Evolutionary conservation across 2,329 filamentous ascomycete genomes (phyloP), one percentile per base, ranked within the genome.

Genomic region (Alternaria viburni): DNA sequence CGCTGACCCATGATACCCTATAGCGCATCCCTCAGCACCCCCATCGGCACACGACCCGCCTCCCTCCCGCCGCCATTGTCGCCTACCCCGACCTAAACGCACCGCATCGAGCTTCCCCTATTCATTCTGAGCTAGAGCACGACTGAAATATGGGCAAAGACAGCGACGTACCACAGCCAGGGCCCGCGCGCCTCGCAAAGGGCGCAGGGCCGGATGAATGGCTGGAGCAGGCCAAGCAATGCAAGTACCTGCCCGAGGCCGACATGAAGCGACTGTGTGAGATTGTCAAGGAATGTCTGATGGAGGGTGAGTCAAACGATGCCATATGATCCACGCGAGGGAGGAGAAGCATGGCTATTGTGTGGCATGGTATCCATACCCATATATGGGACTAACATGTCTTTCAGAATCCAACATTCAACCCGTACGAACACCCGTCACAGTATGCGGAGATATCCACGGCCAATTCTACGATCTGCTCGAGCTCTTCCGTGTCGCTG

Each of bases 181-280:
- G 95, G 57, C 94, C 95, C 61, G 95, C 95, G 63, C 93, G 91
- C 73, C 85, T 98, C 69, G 89, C 89, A 67, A 89, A 91, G 61
- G 92, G 93, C 79, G 92, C 94, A 43, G 93, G 93, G 13, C 89
- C 96, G 32, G 93, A 97, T 80, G 94, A 98, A 83, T 99, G 96
- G 96, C 87, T 99, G 30, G 92, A 96, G 78, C 92, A 96, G 81
- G 96, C 96, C 47, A 97, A 97, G 82, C 92, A 96, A 81, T 98
- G 96, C 84, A 96, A 97, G 81, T 97, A 98, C 80, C 87, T 99
- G 56, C 96, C 96, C 54, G 96, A 99, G 83, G 84, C 90, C 66
- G 93, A 96, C 76, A 99, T 99, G 96, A 99, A 99, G 86, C 92
- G 97, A 81, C 87, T 99, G 52, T 99, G 96, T 81, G 96, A 99